Evolutionary conservation across 1,284 basidiomycete species (phyloP), one percentile per base, ranked within the genome.

Genomic region (Irpex rosettiformis): DNA sequence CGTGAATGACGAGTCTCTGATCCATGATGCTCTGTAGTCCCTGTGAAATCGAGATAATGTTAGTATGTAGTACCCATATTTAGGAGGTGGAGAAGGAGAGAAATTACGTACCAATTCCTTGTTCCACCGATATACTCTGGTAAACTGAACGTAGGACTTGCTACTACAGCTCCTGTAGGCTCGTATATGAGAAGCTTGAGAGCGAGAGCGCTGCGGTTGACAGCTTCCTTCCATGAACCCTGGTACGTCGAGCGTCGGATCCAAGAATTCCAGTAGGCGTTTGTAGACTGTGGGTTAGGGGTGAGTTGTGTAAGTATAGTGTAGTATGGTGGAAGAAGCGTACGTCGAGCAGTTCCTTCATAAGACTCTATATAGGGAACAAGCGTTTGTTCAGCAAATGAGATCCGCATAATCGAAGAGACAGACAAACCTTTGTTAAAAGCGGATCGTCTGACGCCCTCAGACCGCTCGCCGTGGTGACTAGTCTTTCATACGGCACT

Each of bases 151-250:
- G 94, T 97, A 0, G 95, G 94, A 61, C 92, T 94, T 0, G 94
- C 94, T 3, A 96, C 87, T 52, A 96, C 89, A 1, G 94, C 94
- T 25, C 93, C 89, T 1, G 92, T 94, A 0, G 91, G 91, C 67
- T 93, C 89, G 66, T 81, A 94, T 47, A 93, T 93, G 61, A 94
- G 79, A n/a, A 94, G 77, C 70, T 92, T 91, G 57, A 93, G 76
- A 0, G 91, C 91, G n/a, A 96, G 79, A 0, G 93, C 94, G 58
- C 90, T 93, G 27, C 94, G 84, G 69, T 93, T 84, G 2, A 96
- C 93, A 1, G 88, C 86, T 72, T 98, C 94, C 64, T 95, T 89
- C 95, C 94, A 98, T n/a, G 91, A 84, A 0, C 94, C 95, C 21
- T 80, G 81, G 72, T 97, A 97, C 0, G 87, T 90, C 16, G 88